Conservation (phyloP, 2,329 filamentous ascomycete species). For the Knoxdaviesia capensis region DNA sequence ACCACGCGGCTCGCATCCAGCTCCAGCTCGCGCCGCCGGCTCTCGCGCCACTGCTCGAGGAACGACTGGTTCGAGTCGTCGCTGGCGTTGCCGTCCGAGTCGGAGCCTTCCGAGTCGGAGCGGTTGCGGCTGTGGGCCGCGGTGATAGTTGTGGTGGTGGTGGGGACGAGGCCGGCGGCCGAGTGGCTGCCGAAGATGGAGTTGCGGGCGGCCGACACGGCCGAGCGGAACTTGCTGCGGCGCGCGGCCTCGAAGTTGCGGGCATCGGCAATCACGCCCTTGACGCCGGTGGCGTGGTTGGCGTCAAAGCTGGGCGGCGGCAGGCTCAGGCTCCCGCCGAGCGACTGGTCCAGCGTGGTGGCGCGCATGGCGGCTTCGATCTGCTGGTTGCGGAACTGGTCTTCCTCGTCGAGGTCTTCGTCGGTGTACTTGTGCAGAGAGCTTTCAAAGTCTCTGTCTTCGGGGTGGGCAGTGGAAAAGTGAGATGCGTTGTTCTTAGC, state of each 20-base stretch:
- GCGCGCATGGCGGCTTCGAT: slow-evolving; percentile 48
- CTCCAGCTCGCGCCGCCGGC: slow-evolving; percentile 59
- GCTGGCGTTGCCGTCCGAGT: slow-evolving; percentile 25
- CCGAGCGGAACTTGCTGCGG: slow-evolving; percentile 31
- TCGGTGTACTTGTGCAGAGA: slow-evolving; percentile 7
- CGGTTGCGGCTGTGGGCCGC: slow-evolving; percentile 12
- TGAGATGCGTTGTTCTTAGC: slow-evolving; percentile 25
- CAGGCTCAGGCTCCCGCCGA: slow-evolving; percentile 32
- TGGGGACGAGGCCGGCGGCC: slow-evolving; percentile 5
- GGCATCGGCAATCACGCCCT: slow-evolving; percentile 73
- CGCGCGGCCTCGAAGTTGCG: slow-evolving; percentile 53
- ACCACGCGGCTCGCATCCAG: slow-evolving; percentile 31
- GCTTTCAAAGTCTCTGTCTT: slow-evolving; percentile 30
- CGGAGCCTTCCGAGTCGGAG: slow-evolving; percentile 19
- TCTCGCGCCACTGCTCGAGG: slow-evolving; percentile 68
- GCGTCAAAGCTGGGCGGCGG: slow-evolving; percentile 43
- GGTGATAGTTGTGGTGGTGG: slow-evolving; percentile 10
- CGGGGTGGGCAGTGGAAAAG: slow-evolving; percentile 25
- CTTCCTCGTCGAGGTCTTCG: slow-evolving; percentile 36
- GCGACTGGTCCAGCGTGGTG: slow-evolving; percentile 29
- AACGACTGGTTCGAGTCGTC: slow-evolving; percentile 52
- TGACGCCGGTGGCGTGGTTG: slow-evolving; percentile 59
- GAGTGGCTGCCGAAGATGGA: slow-evolving; percentile 31
- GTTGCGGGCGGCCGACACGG: slow-evolving; percentile 28
- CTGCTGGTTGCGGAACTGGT: slow-evolving; percentile 27